These are phyloP conservation scores for Uronychia binucleata DNA, from an alignment of 73 alveolate genomes.

Conservation along the genomic window DNA sequence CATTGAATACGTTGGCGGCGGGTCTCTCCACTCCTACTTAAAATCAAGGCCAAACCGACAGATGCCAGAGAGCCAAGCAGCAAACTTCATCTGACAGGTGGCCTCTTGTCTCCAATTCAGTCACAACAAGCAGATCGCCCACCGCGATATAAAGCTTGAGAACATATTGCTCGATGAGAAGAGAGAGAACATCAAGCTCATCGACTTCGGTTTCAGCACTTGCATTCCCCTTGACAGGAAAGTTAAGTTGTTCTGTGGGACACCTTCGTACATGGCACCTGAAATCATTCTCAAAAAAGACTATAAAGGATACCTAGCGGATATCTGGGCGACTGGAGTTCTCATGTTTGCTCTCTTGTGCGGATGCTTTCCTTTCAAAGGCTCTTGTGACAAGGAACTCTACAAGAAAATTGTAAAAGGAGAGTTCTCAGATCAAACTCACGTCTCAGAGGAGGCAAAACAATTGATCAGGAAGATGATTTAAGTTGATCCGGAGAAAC, in stretches of 20 bases:
- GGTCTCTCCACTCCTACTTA: slow-evolving; percentile 74
- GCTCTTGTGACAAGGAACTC: slow-evolving; percentile 74
- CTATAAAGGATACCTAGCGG: slow-evolving; percentile 77
- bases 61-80: slow-evolving; percentile 77
- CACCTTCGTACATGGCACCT: slow-evolving; percentile 93
- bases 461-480: slow-evolving; percentile 43
- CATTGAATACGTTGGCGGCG: slow-evolving; percentile 90
- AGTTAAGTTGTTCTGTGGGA: slow-evolving; percentile 82
- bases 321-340: slow-evolving; percentile 87
- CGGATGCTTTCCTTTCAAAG: slow-evolving; percentile 80
- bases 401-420: slow-evolving; percentile 65
- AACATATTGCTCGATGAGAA: slow-evolving; percentile 78
- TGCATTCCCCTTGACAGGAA: slow-evolving; percentile 71
- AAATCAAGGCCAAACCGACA: slow-evolving; percentile 69
- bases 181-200: slow-evolving; percentile 59
- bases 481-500: slow-evolving; percentile 65
- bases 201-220: slow-evolving; percentile 64
- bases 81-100: slow-evolving; percentile 69
- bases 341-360: slow-evolving; percentile 66
- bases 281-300: slow-evolving; percentile 72
- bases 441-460: slow-evolving; percentile 26
- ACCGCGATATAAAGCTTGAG: slow-evolving; percentile 90
- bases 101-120: slow-evolving; percentile 79
- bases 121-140: slow-evolving; percentile 82
- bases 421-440: slow-evolving; percentile 44